These are phyloP conservation scores for Candida incommunis DNA, from an alignment of 805 yeast genomes.

Conservation along the genomic window DNA sequence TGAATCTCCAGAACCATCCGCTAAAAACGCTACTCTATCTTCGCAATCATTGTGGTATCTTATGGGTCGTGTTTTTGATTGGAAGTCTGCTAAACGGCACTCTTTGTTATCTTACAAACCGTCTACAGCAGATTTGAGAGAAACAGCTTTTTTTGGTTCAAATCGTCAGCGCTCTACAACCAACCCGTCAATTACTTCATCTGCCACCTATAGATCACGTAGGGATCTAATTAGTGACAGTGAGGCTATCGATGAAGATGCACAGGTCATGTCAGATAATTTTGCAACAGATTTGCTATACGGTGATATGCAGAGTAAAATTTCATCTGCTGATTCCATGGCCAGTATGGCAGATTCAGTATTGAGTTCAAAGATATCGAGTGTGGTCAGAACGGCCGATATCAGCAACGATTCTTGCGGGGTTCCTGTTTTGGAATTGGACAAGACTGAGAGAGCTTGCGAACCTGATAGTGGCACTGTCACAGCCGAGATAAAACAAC, in stretches of 20 bases:
- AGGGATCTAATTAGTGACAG: constrained; percentile 12
- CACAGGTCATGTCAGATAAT: constrained; percentile 13
- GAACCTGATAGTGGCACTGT: too few relatives aligned
- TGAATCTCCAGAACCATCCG: constrained; percentile 2
- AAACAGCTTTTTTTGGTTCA: constrained; percentile 1
- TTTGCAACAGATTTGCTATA: constrained; percentile 9
- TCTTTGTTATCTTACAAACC: constrained; percentile 8
- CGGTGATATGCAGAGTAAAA: not conserved
- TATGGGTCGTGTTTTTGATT: not conserved
- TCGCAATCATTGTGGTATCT: not conserved
- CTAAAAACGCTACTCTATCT: not conserved
- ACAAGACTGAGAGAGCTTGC: too few relatives aligned
- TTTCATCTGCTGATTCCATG: not conserved
- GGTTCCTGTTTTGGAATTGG: too few relatives aligned
- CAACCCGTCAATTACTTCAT: constrained; percentile 8
- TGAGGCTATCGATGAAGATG: constrained; percentile 10
- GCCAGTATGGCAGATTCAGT: too few relatives aligned
- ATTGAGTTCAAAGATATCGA: too few relatives aligned
- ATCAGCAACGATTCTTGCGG: too few relatives aligned
- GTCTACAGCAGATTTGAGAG: constrained; percentile 13
- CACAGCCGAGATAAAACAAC: too few relatives aligned
- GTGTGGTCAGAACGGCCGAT: too few relatives aligned
- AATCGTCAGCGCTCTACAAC: constrained; percentile 11
- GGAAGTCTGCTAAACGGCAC: not conserved
- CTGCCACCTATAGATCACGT: constrained; percentile 13